Percentiles rank a stretch among this genome's conserved stretches.
These are phyloP conservation scores for Syzygium oleosum DNA, from an alignment of 345 rosid genomes.

Conservation along the genomic window DNA sequence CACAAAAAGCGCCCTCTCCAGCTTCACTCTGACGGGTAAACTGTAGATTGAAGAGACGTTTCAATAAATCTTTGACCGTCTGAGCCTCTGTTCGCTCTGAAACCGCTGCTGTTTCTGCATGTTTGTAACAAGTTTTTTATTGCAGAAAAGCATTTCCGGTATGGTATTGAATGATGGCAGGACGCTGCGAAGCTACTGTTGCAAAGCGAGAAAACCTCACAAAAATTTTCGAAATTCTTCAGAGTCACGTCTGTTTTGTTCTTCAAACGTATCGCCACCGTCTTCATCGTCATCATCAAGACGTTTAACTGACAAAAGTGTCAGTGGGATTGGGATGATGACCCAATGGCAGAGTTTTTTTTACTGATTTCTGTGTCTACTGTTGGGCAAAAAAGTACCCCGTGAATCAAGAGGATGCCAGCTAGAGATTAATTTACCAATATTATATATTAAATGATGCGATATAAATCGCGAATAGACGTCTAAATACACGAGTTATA, in stretches of 20 bases:
- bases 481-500: background rate
- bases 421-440: background rate
- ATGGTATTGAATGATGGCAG: background rate
- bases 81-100: slow-evolving; percentile 5
- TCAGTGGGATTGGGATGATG: background rate
- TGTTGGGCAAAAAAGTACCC: background rate
- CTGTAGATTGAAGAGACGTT: slow-evolving; percentile 51
- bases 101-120: background rate
- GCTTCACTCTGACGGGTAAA: slow-evolving; percentile 17
- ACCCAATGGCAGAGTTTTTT: background rate
- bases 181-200: background rate
- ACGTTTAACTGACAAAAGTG: background rate
- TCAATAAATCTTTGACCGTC: slow-evolving; percentile 38
- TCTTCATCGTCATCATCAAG: background rate
- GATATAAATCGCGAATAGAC: background rate
- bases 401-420: background rate
- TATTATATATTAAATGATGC: background rate
- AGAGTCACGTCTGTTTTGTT: background rate
- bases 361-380: background rate
- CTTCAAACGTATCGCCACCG: background rate
- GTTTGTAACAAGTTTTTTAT: background rate
- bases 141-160: background rate
- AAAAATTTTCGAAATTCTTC: background rate
- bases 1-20: background rate
- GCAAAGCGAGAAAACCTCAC: background rate